A percentile compares a stretch with the other conserved stretches of the same genome.
phyloP scores from a whole-genome alignment of 225 moss, liverwort and hornwort genomes.

The Physcomitrellopsis africana region DNA sequence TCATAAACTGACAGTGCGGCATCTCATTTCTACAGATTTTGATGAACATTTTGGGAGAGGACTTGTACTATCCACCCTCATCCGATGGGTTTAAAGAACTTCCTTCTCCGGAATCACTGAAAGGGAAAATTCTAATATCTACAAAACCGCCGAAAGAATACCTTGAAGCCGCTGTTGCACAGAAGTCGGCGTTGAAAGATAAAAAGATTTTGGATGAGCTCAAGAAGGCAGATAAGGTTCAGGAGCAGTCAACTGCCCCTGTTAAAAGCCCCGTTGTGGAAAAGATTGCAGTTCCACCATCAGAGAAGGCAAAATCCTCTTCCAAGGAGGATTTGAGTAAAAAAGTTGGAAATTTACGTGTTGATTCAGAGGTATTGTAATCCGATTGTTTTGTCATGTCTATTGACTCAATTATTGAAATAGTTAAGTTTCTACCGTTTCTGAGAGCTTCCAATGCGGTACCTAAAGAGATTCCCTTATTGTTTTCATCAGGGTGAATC shows the following conservation, averaged over 20 bases:
- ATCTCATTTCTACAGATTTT: no score
- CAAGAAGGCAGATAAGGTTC: slow-evolving; percentile 34
- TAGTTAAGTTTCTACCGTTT: background rate
- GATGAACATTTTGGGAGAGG: background rate
- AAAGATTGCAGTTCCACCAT: no score
- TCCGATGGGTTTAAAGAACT: slow-evolving; percentile 58
- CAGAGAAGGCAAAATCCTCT: no score
- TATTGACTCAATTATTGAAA: background rate
- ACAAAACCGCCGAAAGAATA: slow-evolving; percentile 76
- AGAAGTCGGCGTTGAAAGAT: slow-evolving; percentile 26
- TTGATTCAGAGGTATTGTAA: slow-evolving; percentile 20
- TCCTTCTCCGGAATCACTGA: slow-evolving; percentile 69
- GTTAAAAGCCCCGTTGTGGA: slow-evolving; percentile 18
- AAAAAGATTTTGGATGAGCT: slow-evolving; percentile 33
- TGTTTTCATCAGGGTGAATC: slow-evolving; percentile 28
- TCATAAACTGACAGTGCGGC: background rate
- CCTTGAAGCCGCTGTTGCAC: slow-evolving; percentile 30
- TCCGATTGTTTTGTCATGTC: background rate
- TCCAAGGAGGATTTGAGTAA: slow-evolving; percentile 44
- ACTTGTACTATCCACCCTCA: slow-evolving; percentile 50
- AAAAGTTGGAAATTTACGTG: slow-evolving; percentile 37
- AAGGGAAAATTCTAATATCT: slow-evolving; percentile 69
- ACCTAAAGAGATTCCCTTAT: slow-evolving; percentile 1
- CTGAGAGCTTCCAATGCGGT: background rate
- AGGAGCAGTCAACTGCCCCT: slow-evolving; percentile 28